A percentile compares a stretch with the other conserved stretches of the same genome.
phyloP scores from a whole-genome alignment of 495 filamentous ascomycete genomes.

The Recurvomyces mirabilis region DNA sequence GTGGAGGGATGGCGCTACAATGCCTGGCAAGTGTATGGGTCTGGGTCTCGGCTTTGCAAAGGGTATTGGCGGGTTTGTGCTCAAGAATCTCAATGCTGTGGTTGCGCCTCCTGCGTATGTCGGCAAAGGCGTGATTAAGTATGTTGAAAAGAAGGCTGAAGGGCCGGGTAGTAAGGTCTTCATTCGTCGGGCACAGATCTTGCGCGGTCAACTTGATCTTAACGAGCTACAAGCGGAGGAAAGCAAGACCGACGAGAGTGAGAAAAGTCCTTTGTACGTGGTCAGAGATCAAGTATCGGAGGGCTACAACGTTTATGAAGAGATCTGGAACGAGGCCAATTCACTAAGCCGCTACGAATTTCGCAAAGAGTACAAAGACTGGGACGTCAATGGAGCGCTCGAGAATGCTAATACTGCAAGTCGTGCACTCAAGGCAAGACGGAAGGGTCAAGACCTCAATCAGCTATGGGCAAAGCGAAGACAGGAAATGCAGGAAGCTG shows the following conservation, averaged over 20 bases:
- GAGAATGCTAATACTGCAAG: slow-evolving; percentile 11
- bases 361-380: slow-evolving; percentile 5
- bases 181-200: slow-evolving; percentile 16
- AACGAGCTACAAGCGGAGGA: slow-evolving; percentile 5
- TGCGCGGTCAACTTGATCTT: too few species aligned
- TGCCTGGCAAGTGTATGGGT: slow-evolving; percentile 27
- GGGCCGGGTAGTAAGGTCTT: slow-evolving; percentile 7
- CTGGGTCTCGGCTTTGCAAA: slow-evolving; percentile 54
- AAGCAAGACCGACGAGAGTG: background rate
- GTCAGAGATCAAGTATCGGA: slow-evolving; percentile 32
- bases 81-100: slow-evolving; percentile 57
- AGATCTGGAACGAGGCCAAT: slow-evolving; percentile 61
- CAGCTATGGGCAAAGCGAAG: slow-evolving; percentile 5
- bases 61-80: slow-evolving; percentile 60
- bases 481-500: slow-evolving; percentile 9
- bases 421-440: background rate
- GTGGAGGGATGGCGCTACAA: slow-evolving; percentile 37
- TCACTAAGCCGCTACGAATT: slow-evolving; percentile 3
- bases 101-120: slow-evolving; percentile 54
- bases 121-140: slow-evolving; percentile 50
- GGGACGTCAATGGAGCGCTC: slow-evolving; percentile 13
- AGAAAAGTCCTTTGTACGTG: background rate
- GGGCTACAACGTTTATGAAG: slow-evolving; percentile 70
- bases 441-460: slow-evolving; percentile 7
- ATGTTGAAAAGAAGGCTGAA: slow-evolving; percentile 21